Percentiles rank a stretch among this genome's conserved stretches.
These are phyloP conservation scores for Aspergillus udagawae DNA, from an alignment of 2,329 filamentous ascomycete genomes.

Conservation along the genomic window DNA sequence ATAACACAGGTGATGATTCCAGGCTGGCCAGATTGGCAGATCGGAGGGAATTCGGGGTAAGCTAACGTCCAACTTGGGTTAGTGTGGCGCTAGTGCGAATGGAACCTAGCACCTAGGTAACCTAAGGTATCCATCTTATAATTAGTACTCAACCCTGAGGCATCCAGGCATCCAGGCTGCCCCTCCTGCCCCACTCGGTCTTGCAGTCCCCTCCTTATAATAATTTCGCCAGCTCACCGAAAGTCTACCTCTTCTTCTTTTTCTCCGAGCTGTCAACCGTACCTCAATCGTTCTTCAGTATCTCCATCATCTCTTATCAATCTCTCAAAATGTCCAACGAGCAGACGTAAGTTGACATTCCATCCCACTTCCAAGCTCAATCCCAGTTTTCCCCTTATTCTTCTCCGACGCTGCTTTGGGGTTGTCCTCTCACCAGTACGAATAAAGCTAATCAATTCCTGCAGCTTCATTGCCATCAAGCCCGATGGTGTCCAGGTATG, in stretches of 20 bases:
- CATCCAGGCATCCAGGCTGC: conserved; percentile 4
- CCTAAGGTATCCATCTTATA: conserved; percentile 2
- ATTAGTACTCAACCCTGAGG: too few species aligned
- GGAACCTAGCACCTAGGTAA: not conserved
- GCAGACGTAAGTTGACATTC: conserved; percentile 70
- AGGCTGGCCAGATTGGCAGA: conserved; percentile 29
- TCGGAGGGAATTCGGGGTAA: conserved; percentile 17
- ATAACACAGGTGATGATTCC: conserved; percentile 17
- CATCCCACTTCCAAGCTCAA: conserved; percentile 6
- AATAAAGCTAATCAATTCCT: conserved; percentile 30
- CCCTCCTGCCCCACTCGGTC: conserved; percentile 21
- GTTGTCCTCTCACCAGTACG: conserved; percentile 4
- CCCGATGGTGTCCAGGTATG: conserved; percentile 96
- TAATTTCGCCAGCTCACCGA: conserved; percentile 24
- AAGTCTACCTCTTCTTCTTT: conserved; percentile 15
- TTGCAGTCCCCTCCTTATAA: conserved; percentile 9
- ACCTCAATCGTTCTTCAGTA: conserved; percentile 16
- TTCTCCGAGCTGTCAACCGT: conserved; percentile 18
- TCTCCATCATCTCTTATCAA: conserved; percentile 23
- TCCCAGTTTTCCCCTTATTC: not conserved
- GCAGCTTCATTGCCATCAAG: conserved; percentile 99
- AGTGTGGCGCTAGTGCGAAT: conserved; percentile 11
- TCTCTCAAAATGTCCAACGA: conserved; percentile 67
- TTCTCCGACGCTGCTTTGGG: not conserved
- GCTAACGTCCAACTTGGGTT: conserved; percentile 16